phyloP scores from a whole-genome alignment of 306 rosid species.

The Pueraria montana region DNA sequence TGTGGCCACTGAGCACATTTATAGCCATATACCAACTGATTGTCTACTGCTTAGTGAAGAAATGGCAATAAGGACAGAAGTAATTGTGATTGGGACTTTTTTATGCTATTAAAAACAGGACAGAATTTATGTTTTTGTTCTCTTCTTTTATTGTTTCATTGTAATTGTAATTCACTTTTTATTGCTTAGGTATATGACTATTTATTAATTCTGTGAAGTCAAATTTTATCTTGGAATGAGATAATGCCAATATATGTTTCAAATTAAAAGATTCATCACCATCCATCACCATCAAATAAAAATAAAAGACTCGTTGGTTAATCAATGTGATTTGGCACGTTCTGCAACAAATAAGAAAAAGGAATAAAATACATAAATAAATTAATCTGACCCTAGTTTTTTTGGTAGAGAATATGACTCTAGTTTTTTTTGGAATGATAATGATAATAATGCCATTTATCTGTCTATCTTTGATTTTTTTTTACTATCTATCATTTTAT shows the following conservation, averaged over 20 bases:
- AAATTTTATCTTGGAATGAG: background rate
- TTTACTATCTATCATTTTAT: too few relatives aligned
- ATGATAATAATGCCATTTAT: too few relatives aligned
- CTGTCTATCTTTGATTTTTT: too few relatives aligned
- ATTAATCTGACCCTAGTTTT: background rate
- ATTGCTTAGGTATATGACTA: background rate
- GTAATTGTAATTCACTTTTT: background rate
- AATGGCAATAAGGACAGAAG: constrained; percentile 15
- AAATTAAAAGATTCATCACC: background rate
- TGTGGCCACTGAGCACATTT: constrained; percentile 25
- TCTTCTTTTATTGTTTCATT: constrained; percentile 17
- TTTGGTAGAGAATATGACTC: background rate
- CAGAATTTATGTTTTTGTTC: background rate
- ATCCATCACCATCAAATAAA: background rate
- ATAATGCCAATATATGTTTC: background rate
- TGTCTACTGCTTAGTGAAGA: constrained; percentile 21
- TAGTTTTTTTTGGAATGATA: background rate
- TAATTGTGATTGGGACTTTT: background rate
- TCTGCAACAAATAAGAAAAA: background rate
- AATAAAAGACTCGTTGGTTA: background rate
- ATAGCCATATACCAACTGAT: constrained; percentile 22
- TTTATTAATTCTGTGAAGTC: background rate
- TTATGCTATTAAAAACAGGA: background rate
- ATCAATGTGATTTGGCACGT: constrained; percentile 14
- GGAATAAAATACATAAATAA: background rate